phyloP scores from a whole-genome alignment of 495 filamentous ascomycete genomes.

The Bacidia rubella region DNA sequence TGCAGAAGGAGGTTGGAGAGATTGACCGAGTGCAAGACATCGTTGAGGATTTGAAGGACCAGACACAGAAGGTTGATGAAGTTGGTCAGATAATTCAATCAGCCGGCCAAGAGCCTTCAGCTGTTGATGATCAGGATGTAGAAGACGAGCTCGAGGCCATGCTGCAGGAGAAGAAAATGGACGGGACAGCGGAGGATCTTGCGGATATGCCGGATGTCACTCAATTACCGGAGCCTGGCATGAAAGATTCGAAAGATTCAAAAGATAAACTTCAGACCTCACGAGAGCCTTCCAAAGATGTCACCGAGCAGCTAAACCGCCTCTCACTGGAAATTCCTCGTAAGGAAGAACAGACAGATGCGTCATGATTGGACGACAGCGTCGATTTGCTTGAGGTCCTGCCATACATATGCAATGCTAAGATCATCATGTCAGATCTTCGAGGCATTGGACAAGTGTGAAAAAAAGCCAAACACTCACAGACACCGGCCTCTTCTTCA shows the following conservation, averaged over 20 bases:
- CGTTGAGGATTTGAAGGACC: conserved; percentile 57
- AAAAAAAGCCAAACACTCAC: no score
- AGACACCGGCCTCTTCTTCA: no score
- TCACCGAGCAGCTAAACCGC: not conserved
- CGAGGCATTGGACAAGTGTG: no score
- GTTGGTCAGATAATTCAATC: conserved; percentile 63
- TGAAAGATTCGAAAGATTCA: no score
- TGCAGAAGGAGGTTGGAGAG: conserved; percentile 70
- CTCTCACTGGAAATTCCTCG: not conserved
- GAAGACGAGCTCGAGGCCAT: conserved; percentile 77
- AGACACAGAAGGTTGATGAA: conserved; percentile 76
- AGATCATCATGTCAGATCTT: no score
- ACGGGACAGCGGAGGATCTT: not conserved
- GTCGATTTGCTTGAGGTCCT: no score
- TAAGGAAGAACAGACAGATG: not conserved
- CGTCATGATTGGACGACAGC: not conserved
- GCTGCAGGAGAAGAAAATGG: conserved; percentile 45
- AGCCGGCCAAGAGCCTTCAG: conserved; percentile 29
- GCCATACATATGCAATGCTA: no score
- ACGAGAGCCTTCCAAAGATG: not conserved
- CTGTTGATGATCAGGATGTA: conserved; percentile 69
- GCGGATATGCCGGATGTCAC: not conserved
- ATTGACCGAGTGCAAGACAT: conserved; percentile 62
- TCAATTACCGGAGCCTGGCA: not conserved
- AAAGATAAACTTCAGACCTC: no score